Evolutionary conservation across 1,139 yeast species (phyloP).

Genomic region (Debaryomycetaceae sp.): DNA sequence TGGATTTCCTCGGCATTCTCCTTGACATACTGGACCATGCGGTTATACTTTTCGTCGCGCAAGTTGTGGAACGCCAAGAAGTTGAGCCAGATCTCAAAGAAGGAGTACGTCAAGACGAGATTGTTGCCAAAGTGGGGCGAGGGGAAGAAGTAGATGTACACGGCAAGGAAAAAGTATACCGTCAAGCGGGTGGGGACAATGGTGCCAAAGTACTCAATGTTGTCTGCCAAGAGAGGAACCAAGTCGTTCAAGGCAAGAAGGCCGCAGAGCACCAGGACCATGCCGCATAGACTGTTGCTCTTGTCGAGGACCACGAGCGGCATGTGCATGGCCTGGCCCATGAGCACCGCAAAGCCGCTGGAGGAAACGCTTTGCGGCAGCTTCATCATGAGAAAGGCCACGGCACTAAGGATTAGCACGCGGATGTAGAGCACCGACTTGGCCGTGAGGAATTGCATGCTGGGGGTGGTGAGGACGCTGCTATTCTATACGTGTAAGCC

Average conservation of each 20-base stretch:
- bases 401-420: conserved; percentile 30
- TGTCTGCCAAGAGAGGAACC: conserved; percentile 47
- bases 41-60: conserved; percentile 48
- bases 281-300: conserved; percentile 42
- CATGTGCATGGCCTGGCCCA: conserved; percentile 42
- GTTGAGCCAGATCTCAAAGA: conserved; percentile 63
- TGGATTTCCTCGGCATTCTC: conserved; percentile 24
- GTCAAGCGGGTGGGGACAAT: conserved; percentile 59
- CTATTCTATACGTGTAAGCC: too few species aligned
- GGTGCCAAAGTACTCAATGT: conserved; percentile 48
- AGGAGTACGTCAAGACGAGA: conserved; percentile 49
- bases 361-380: conserved; percentile 30
- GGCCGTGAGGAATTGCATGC: conserved; percentile 52
- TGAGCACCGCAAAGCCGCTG: conserved; percentile 40
- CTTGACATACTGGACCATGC: conserved; percentile 27
- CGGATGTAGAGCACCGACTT: conserved; percentile 38
- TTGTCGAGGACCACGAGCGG: conserved; percentile 33
- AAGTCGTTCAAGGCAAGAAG: conserved; percentile 41
- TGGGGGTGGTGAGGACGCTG: too few species aligned
- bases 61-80: conserved; percentile 52
- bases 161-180: conserved; percentile 42
- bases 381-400: conserved; percentile 32
- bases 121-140: conserved; percentile 45
- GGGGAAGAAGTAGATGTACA: conserved; percentile 30
- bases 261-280: conserved; percentile 34